These are phyloP conservation scores for Cucurbita argyrosperma DNA, from an alignment of 306 rosid genomes.

Conservation along the genomic window DNA sequence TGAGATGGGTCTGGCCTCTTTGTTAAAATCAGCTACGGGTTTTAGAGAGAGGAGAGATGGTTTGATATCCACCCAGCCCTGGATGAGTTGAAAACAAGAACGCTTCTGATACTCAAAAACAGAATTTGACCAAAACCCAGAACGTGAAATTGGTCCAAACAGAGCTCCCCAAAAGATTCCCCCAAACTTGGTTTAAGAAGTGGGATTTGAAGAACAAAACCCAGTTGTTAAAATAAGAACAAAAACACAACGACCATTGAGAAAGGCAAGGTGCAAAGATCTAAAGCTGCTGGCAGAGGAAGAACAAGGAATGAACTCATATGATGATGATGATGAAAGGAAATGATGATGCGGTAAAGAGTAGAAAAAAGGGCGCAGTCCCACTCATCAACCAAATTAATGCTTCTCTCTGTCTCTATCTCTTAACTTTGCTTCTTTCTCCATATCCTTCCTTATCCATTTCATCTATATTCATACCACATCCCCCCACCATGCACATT, in stretches of 20 bases:
- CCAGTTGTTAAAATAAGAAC: neutral
- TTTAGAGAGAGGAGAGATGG: constrained; percentile 21
- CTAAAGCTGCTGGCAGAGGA: constrained; percentile 3
- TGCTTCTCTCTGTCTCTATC: constrained; percentile 12
- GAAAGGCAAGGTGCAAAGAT: constrained; percentile 10
- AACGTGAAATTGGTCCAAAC: constrained; percentile 29
- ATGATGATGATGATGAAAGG: no score
- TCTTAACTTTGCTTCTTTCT: constrained; percentile 29
- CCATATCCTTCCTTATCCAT: constrained; percentile 61
- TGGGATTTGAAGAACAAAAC: constrained; percentile 13
- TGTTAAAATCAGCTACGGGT: constrained; percentile 19
- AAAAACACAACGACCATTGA: constrained; percentile 20
- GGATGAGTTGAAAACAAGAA: constrained; percentile 19
- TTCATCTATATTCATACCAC: constrained; percentile 9
- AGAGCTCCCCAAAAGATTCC: constrained; percentile 42
- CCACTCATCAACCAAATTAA: constrained; percentile 44
- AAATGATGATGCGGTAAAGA: constrained; percentile 12
- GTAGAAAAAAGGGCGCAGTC: constrained; percentile 30
- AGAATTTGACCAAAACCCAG: constrained; percentile 38
- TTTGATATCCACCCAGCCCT: constrained; percentile 54
- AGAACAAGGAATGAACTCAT: constrained; percentile 18
- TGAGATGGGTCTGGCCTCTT: constrained; percentile 30
- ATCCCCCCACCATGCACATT: constrained; percentile 29
- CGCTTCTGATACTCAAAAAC: constrained; percentile 16
- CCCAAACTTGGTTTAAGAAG: constrained; percentile 22